phyloP scores from a whole-genome alignment of 2,329 filamentous ascomycete species.

The Clarireedia sp. region DNA sequence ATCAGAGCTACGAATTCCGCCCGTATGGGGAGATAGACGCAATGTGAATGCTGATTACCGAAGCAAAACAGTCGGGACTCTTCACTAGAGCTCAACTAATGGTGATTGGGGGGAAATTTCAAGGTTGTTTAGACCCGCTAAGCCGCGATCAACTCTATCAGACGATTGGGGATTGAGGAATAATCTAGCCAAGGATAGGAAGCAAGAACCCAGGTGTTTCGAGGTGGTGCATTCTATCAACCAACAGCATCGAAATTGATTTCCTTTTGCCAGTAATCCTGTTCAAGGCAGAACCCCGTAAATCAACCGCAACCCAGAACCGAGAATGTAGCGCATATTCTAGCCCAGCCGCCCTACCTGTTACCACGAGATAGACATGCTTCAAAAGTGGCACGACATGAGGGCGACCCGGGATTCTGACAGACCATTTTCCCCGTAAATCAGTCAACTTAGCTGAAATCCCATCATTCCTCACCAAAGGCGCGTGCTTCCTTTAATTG shows the following conservation, averaged over 20 bases:
- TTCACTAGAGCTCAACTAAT: constrained; percentile 75
- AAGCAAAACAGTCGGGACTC: constrained; percentile 66
- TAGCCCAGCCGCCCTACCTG: background rate
- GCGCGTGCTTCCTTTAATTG: background rate
- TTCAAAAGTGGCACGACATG: background rate
- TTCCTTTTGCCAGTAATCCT: too few species aligned
- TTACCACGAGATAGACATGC: background rate
- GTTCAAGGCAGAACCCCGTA: too few species aligned
- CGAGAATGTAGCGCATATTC: too few species aligned
- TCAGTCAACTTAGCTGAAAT: background rate
- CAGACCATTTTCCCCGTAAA: background rate
- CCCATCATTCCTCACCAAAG: background rate
- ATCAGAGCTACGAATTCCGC: constrained; percentile 38
- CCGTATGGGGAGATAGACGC: constrained; percentile 78
- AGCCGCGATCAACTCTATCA: constrained; percentile 19
- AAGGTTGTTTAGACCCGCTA: constrained; percentile 65
- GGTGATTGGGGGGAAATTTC: constrained; percentile 74
- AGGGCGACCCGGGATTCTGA: too few species aligned
- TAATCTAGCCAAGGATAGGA: too few species aligned
- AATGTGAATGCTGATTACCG: constrained; percentile 76
- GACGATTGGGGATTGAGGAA: too few species aligned
- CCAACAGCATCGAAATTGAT: too few species aligned
- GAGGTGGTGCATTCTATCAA: too few species aligned
- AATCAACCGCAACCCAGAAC: too few species aligned
- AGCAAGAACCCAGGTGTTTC: too few species aligned